A percentile compares a stretch with the other conserved stretches of the same genome.
Evolutionary conservation across 2,329 filamentous ascomycete species (phyloP).

Genomic region (Hymenoscyphus fraxineus): DNA sequence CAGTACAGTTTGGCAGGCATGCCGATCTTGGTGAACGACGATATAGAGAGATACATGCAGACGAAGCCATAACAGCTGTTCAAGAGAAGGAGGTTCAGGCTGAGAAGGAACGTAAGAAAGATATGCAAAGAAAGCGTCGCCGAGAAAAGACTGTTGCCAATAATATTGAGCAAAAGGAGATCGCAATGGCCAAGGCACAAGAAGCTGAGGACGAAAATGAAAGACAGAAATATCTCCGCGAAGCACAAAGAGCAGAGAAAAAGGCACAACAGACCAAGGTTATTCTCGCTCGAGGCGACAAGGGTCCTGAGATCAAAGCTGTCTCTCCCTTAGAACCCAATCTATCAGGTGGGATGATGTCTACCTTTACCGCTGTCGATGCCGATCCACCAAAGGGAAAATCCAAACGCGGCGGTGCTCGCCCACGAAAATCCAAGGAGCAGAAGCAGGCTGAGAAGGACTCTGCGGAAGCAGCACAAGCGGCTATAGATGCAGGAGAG

Average conservation of each 20-base stretch:
- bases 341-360: slow-evolving; percentile 79
- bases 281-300: slow-evolving; percentile 81
- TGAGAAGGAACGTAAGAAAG: slow-evolving; percentile 98
- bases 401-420: slow-evolving; percentile 48
- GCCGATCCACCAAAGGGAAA: slow-evolving; percentile 48
- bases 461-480: slow-evolving; percentile 82
- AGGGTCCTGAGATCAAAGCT: slow-evolving; percentile 64
- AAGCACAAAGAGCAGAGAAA: slow-evolving; percentile 85
- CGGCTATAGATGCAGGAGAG: slow-evolving; percentile 74
- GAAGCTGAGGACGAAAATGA: slow-evolving; percentile 79
- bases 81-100: slow-evolving; percentile 85
- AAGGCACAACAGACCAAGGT: slow-evolving; percentile 89
- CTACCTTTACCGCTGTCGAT: slow-evolving; percentile 65
- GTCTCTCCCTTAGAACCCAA: slow-evolving; percentile 72
- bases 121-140: slow-evolving; percentile 96
- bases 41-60: slow-evolving; percentile 73
- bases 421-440: slow-evolving; percentile 88
- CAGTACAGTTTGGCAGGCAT: slow-evolving; percentile 63
- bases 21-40: slow-evolving; percentile 69
- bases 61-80: slow-evolving; percentile 79
- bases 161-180: slow-evolving; percentile 85
- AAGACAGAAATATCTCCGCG: slow-evolving; percentile 72
- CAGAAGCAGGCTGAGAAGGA: slow-evolving; percentile 79
- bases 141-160: slow-evolving; percentile 95
- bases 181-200: slow-evolving; percentile 72